Conservation (phyloP, 805 yeast species). For the Hemisphaericaspora nanyangensis region DNA sequence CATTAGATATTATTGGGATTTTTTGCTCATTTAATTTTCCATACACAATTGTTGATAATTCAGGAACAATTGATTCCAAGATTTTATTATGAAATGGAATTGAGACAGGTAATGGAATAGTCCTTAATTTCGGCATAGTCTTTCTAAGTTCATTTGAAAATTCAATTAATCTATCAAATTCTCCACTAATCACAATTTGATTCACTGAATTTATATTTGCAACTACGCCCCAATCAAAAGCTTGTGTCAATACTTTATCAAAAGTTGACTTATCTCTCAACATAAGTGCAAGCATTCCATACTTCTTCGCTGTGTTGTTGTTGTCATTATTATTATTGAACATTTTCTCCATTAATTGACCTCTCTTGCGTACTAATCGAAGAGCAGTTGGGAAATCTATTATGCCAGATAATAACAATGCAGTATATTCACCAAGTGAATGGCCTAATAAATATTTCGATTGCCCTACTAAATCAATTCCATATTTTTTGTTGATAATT, state of each 20-base stretch:
- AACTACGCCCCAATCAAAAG: slow-evolving; percentile 23
- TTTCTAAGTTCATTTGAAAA: slow-evolving; percentile 17
- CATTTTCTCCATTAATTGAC: slow-evolving; percentile 37
- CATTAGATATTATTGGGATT: slow-evolving; percentile 38
- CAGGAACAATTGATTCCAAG: slow-evolving; percentile 34
- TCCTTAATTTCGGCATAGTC: slow-evolving; percentile 17
- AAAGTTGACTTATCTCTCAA: slow-evolving; percentile 23
- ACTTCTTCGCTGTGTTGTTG: slow-evolving; percentile 11
- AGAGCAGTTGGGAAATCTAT: slow-evolving; percentile 32
- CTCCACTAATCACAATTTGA: slow-evolving; percentile 47
- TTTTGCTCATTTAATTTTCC: slow-evolving; percentile 6
- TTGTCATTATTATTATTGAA: slow-evolving; percentile 11
- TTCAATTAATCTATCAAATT: slow-evolving; percentile 16
- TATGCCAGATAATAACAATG: slow-evolving; percentile 34
- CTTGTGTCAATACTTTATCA: slow-evolving; percentile 17
- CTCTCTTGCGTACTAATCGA: slow-evolving; percentile 43
- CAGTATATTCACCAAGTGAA: slow-evolving; percentile 50
- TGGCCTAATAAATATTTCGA: slow-evolving; percentile 39
- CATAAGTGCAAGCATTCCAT: slow-evolving; percentile 33
- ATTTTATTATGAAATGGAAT: slow-evolving; percentile 50
- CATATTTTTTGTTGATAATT: slow-evolving; percentile 15
- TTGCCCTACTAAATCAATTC: slow-evolving; percentile 14
- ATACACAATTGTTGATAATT: slow-evolving; percentile 20
- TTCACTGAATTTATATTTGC: slow-evolving; percentile 44
- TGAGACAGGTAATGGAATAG: slow-evolving; percentile 36